A percentile compares a stretch with the other conserved stretches of the same genome.
Evolutionary conservation across 1,284 basidiomycete genomes (phyloP).

Genomic region (Sporisorium exsertum): DNA sequence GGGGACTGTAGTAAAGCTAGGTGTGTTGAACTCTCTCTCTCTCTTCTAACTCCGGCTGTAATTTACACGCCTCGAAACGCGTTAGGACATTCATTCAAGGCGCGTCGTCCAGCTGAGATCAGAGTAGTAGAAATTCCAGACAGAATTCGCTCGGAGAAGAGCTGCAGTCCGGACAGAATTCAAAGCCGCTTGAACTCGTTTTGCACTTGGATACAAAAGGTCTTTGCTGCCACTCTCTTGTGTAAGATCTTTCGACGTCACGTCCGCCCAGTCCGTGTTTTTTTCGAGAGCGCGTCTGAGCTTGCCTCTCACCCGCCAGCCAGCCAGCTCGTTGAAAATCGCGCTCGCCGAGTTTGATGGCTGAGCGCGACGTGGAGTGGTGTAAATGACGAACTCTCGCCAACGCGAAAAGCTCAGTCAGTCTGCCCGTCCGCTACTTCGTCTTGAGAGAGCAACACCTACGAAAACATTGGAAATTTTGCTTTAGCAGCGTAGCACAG

Average conservation of each 20-base stretch:
- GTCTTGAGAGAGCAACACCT: constrained; percentile 31
- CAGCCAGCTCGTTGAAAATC: neutral
- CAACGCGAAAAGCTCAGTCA: constrained; percentile 34
- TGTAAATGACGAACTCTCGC: constrained; percentile 15
- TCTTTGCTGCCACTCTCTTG: too few species aligned
- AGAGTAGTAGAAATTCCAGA: neutral
- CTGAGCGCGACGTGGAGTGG: constrained; percentile 34
- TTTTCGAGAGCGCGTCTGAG: constrained; percentile 1
- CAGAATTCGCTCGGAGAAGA: constrained; percentile 11
- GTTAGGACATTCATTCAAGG: neutral
- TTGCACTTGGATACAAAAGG: too few species aligned
- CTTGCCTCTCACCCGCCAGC: neutral
- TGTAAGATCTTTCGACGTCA: neutral
- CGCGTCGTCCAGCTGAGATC: constrained; percentile 14
- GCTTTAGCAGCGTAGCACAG: constrained; percentile 17
- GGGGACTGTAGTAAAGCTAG: neutral
- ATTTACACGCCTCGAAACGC: constrained; percentile 11
- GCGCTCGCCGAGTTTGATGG: constrained; percentile 5
- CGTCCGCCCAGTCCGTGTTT: constrained; percentile 2
- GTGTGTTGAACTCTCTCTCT: constrained; percentile 8
- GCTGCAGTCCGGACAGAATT: constrained; percentile 9
- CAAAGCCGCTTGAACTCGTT: neutral
- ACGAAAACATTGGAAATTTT: constrained; percentile 23
- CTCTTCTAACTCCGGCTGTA: constrained; percentile 8
- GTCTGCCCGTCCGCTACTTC: neutral